Conservation (phyloP, 148 eudicot genomes). For the Arctostaphylos glauca region DNA sequence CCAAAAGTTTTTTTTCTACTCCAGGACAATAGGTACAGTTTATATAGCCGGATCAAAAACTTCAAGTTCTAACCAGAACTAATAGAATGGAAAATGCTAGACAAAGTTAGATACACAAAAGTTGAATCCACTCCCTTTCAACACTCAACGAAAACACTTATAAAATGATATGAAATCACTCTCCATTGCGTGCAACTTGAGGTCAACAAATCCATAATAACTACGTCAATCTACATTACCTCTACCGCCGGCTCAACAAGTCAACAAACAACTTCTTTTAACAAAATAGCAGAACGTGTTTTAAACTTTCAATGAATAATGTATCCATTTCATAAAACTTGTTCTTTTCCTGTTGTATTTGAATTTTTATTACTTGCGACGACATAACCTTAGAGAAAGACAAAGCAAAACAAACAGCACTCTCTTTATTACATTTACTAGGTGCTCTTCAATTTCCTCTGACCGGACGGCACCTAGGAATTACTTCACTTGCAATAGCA, state of each 20-base stretch:
- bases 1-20: background rate
- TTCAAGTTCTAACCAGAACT: background rate
- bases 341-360: background rate
- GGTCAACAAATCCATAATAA: background rate
- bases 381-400: background rate
- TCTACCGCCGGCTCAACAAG: background rate
- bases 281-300: background rate
- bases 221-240: background rate
- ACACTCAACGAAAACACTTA: background rate
- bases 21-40: background rate
- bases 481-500: background rate
- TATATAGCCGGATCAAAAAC: background rate
- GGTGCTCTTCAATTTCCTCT: background rate
- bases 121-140: background rate
- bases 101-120: background rate
- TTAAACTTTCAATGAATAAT: background rate
- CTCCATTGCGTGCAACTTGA: background rate
- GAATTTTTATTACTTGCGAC: background rate
- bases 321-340: background rate
- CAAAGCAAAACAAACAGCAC: background rate
- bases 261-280: background rate
- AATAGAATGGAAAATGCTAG: background rate
- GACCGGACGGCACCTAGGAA: background rate
- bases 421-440: background rate
- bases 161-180: background rate